A percentile compares a stretch with the other conserved stretches of the same genome.
Evolutionary conservation across 805 yeast genomes (phyloP).

Genomic region (Wickerhamiella galacta): DNA sequence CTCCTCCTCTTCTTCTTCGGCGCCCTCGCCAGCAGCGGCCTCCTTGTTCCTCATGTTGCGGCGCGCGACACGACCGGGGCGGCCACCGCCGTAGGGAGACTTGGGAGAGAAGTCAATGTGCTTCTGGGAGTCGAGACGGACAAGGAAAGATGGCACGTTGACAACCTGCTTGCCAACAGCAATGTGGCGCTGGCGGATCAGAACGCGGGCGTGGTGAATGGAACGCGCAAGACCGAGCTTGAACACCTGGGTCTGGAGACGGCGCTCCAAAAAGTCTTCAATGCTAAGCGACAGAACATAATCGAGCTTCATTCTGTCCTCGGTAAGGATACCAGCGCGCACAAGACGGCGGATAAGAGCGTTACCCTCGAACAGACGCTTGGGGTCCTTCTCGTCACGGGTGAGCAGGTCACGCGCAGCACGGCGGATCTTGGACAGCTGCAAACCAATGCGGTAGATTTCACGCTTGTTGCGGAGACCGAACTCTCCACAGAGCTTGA

Average conservation of each 20-base stretch:
- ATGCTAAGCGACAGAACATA: constrained; percentile 94
- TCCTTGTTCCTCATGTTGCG: constrained; percentile 58
- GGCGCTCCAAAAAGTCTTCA: constrained; percentile 99
- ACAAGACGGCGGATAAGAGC: constrained; percentile 99
- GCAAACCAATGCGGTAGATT: constrained; percentile 98
- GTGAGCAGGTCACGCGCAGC: constrained; percentile 99
- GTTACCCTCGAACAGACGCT: constrained; percentile 99
- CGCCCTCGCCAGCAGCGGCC: constrained; percentile 51
- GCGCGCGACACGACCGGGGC: constrained; percentile 99
- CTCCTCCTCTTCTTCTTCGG: constrained; percentile 49
- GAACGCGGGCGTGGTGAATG: constrained; percentile 98
- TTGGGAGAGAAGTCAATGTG: constrained; percentile 98
- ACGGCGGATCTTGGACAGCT: constrained; percentile 98
- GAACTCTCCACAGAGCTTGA: constrained; percentile 98
- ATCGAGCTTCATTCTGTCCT: constrained; percentile 99
- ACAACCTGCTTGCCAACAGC: constrained; percentile 99
- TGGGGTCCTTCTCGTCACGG: constrained; percentile 99
- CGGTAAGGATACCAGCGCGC: constrained; percentile 96
- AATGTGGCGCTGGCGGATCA: constrained; percentile 97
- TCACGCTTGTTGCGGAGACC: constrained; percentile 99
- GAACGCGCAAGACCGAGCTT: constrained; percentile 98
- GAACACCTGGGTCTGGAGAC: constrained; percentile 99
- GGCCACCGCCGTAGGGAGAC: constrained; percentile 99
- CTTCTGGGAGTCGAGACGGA: constrained; percentile 99
- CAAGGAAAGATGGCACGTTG: constrained; percentile 97